A percentile compares a stretch with the other conserved stretches of the same genome.
Conservation (phyloP, 805 yeast genomes). For the Phaffomyces thermotolerans region DNA sequence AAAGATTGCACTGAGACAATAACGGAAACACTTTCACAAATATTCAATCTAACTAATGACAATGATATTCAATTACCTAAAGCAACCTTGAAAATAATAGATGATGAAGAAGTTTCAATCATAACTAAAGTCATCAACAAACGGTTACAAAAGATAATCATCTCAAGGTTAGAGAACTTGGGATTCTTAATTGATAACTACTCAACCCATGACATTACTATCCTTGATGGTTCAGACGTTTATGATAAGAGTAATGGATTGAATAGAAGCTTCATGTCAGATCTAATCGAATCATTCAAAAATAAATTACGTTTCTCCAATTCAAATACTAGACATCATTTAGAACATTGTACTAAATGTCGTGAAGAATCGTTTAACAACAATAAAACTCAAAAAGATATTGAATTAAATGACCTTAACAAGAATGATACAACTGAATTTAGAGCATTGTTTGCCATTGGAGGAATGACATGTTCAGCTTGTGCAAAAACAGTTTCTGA, state of each 20-base stretch:
- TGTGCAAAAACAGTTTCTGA: conserved; percentile 45
- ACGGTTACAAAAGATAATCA: conserved; percentile 5
- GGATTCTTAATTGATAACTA: conserved; percentile 21
- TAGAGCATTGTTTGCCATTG: conserved; percentile 48
- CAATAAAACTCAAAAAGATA: not conserved
- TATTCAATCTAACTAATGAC: conserved; percentile 1
- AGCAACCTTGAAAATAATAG: conserved; percentile 11
- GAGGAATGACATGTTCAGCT: conserved; percentile 66
- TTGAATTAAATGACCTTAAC: not conserved
- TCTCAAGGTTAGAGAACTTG: conserved; percentile 6
- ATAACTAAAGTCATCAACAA: conserved; percentile 3
- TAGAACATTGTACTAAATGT: conserved; percentile 37
- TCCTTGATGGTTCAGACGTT: conserved; percentile 18
- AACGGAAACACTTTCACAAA: conserved; percentile 20
- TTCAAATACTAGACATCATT: conserved; percentile 22
- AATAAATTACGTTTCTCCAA: not conserved
- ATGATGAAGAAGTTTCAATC: conserved; percentile 11
- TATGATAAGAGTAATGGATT: conserved; percentile 19
- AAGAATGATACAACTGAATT: conserved; percentile 20
- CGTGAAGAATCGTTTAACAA: conserved; percentile 20
- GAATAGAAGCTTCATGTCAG: conserved; percentile 13
- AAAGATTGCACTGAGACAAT: conserved; percentile 41
- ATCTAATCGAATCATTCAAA: conserved; percentile 13
- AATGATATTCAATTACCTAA: conserved; percentile 1
- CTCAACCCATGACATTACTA: conserved; percentile 17